phyloP scores from a whole-genome alignment of 2,329 filamentous ascomycete genomes.

The Xylariaceae sp. region DNA sequence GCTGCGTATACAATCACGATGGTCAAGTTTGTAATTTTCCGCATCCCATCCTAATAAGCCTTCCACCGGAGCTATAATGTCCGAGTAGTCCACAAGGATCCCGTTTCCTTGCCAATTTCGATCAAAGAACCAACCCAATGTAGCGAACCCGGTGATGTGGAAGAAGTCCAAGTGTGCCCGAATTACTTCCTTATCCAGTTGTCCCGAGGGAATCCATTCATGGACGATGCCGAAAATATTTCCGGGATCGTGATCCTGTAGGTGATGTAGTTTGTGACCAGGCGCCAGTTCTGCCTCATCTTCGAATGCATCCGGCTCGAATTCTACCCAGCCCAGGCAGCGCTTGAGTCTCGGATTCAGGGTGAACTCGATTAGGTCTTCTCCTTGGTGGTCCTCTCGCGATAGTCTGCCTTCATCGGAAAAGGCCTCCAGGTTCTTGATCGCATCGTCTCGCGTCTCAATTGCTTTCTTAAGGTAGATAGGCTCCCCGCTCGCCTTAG shows the following conservation, averaged over 20 bases:
- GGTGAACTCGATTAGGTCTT: not conserved
- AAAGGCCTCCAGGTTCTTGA: not conserved
- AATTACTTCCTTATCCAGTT: not conserved
- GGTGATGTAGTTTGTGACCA: not conserved
- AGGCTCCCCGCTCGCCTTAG: not conserved
- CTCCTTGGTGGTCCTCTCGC: not conserved
- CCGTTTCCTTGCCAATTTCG: not conserved
- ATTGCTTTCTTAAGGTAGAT: not conserved
- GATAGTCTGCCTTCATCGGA: not conserved
- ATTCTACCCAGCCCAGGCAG: not conserved
- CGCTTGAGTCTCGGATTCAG: not conserved
- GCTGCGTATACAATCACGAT: too few species aligned
- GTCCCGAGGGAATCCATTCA: not conserved
- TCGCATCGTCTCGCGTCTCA: not conserved
- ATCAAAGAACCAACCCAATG: not conserved
- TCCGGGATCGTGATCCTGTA: not conserved
- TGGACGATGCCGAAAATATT: not conserved
- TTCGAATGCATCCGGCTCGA: not conserved
- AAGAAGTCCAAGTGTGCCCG: not conserved
- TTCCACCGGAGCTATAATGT: not conserved
- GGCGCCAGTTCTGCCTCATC: too few species aligned
- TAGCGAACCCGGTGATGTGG: not conserved
- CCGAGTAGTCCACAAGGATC: not conserved
- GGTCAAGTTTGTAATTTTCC: too few species aligned
- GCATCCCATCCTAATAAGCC: too few species aligned